Percentiles rank a stretch among this genome's conserved stretches.
phyloP scores from a whole-genome alignment of 78 protist species.

The Ministeria vibrans region DNA sequence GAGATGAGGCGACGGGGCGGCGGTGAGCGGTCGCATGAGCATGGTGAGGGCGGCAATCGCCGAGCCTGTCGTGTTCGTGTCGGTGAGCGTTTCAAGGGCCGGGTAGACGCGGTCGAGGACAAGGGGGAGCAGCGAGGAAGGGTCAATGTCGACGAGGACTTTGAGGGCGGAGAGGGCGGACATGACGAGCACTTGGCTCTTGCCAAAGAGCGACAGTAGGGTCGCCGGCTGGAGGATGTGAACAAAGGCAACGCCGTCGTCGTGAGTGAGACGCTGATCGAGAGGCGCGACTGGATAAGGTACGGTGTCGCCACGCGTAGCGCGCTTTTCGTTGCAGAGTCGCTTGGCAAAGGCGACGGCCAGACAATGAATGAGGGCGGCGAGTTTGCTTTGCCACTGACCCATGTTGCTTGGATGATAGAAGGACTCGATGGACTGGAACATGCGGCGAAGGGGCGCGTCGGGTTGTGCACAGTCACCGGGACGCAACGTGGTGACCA shows the following conservation, averaged over 20 bases:
- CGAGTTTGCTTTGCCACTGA: constrained; percentile 4
- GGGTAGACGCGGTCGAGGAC: constrained; percentile 18
- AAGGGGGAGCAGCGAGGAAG: constrained; percentile 8
- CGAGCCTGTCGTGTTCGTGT: constrained; percentile 23
- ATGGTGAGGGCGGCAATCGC: constrained; percentile 3
- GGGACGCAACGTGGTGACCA: neutral
- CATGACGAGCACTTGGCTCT: neutral
- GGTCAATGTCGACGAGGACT: constrained; percentile 13
- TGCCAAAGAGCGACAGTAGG: neutral
- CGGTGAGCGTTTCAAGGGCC: constrained; percentile 39
- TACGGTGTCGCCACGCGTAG: neutral
- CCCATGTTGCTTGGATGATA: constrained; percentile 40
- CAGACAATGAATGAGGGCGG: neutral
- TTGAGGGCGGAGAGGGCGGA: neutral
- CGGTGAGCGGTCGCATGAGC: neutral
- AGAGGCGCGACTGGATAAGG: neutral
- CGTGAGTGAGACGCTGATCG: neutral
- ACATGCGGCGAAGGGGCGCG: neutral
- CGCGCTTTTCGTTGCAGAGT: neutral
- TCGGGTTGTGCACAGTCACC: neutral
- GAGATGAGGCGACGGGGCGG: constrained; percentile 6
- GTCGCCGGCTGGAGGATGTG: neutral
- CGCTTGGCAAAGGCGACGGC: neutral
- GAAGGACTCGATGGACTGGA: constrained; percentile 22
- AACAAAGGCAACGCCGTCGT: neutral